Base-by-base conservation (phyloP, 2,329 filamentous ascomycete species). In the Thermoascus crustaceus region DNA sequence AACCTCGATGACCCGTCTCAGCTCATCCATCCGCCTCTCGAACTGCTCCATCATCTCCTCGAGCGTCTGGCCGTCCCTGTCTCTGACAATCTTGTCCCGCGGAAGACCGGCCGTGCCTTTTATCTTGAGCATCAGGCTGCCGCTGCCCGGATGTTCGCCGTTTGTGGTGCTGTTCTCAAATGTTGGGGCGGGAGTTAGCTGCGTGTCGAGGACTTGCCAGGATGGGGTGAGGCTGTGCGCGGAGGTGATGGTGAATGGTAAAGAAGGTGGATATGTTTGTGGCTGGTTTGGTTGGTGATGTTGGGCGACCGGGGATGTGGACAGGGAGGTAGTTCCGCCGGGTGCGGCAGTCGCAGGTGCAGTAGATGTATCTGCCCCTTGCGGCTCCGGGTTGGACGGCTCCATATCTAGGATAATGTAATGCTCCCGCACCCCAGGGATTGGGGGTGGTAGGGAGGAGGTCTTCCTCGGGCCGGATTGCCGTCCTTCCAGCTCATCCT, bases 161-260 rank as follows among this genome's bases (percentile, higher is more conserved):
- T 69, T 69, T 29, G 76, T 66, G 30, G 77, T 75, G 17, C 61
- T 65, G 27, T 67, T 69, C 27, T 75, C 74, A 54, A 78, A 82
- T 2, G 75, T 80, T 1, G 80, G 80, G 10, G 80, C 80, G 7
- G 68, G 66, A 5, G 65, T 63, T 7, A 82, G 60, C 7, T 61
- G 61, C 0, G 72, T 71, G 10, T 63, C 61, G 21, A 76, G 62
- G 9, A 81, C 69, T 49, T 82, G 78, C 80, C 89, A 96, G 32
- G 81, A 75, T 0, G 79, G 66, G 6, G 77, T 82, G 8, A 95
- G 64, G 42, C 81, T 87, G 26, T 82, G 77, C 1, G 84, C 82
- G 38, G 76, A 77, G 0, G 74, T 66, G 1, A 96, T 75, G 1
- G 61, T 66, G 35, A 61, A 66, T 17, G 36, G 66, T 52, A 2